Base-by-base conservation (phyloP, 768 basidiomycete genomes). In the Cystobasidium onofrii region DNA sequence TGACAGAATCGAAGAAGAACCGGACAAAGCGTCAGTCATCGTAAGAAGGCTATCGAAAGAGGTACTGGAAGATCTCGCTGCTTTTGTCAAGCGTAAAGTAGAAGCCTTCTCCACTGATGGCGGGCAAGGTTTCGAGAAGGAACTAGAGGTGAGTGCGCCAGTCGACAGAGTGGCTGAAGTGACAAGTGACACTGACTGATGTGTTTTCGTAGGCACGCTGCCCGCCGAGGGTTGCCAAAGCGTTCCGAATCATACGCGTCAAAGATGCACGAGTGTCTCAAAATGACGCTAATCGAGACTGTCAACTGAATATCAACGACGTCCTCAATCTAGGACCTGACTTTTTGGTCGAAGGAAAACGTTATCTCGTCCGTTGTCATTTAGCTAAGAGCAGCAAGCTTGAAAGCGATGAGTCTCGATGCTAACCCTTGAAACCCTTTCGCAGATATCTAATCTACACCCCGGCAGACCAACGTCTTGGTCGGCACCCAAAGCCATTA, bases 251-350 rank as follows among this genome's bases (percentile, higher is more conserved):
- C 6, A 78, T 92, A n/a, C 82, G 87, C n/a, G 84, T 88, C 20
- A 83, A 86, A 76, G 93, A 90, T 78, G 85, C 86, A 12, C 52
- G 54, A 18, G 36, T 27, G 15, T 27, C 33, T 17, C 31, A 31
- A 55, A 31, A 15, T 10, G 34, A 31, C 54, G 69, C 52, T 13
- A 33, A 55, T 82, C 86, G 17, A 82, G 85, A 74, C 85, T 90
- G 63, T 84, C 82, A 90, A 79, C 76, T 97, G 67, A 93, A 89
- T 0, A 85, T 94, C 1, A 93, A 91, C 91, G 90, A 94, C 77
- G 88, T 86, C 1, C 81, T 86, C 1, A 83, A 82, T 18, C 69
- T 89, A 17, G 81, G 64, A 79, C 84, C 61, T 84, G 86, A 31
- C 75, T 64, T 82, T 0, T 86, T 94, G 75, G 81, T 83, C 54